These are phyloP conservation scores for Cyclanthera cordifolia DNA, from an alignment of 306 rosid species.

Conservation along the genomic window DNA sequence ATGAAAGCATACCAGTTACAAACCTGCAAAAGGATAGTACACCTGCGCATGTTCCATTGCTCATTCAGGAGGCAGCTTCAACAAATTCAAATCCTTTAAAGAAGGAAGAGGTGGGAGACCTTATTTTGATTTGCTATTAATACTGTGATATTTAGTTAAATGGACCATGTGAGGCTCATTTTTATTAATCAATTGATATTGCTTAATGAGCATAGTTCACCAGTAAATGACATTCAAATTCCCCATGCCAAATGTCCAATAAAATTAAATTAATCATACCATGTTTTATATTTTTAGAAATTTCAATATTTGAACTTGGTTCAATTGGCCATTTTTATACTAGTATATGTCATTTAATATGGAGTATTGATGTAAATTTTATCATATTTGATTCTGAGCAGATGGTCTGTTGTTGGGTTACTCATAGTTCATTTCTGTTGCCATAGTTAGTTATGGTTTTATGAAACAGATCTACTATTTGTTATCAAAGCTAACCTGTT, in stretches of 20 bases:
- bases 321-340: neutral
- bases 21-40: constrained; percentile 15
- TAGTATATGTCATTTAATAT: neutral
- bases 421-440: neutral
- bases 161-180: neutral
- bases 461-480: neutral
- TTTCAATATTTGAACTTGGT: neutral
- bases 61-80: constrained; percentile 25
- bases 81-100: constrained; percentile 23
- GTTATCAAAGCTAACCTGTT: neutral
- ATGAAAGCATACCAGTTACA: constrained; percentile 45
- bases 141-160: neutral
- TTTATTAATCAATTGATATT: neutral
- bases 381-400: neutral
- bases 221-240: too few species aligned
- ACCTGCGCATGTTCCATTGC: constrained; percentile 59
- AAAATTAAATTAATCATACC: neutral
- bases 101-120: constrained; percentile 42
- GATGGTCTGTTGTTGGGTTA: neutral
- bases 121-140: neutral
- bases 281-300: neutral
- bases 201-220: too few species aligned
- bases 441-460: neutral
- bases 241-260: too few species aligned
- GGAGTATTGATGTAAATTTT: neutral